Evolutionary conservation across 169 alveolate genomes (phyloP), one percentile per base, ranked within the genome.

Genomic region (Hammondia hammondi): DNA sequence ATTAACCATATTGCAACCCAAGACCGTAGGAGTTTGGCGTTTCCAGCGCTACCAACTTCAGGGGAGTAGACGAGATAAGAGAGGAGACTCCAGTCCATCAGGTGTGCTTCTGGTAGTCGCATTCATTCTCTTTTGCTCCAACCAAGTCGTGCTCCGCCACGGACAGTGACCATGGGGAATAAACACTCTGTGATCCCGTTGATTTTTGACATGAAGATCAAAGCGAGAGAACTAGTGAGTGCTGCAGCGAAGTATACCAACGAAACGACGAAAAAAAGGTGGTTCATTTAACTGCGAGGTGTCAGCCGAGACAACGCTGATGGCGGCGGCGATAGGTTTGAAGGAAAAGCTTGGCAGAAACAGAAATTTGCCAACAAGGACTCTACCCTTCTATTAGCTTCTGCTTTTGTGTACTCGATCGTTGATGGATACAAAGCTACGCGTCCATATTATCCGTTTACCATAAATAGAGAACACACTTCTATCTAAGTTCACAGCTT

Each of bases 141-240:
- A 21, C 71, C 71, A 57, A 57, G 29, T 2, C 71, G 71, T 57
- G 24, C 85, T 67, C 81, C 35, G 81, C 17, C 17, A 24, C 85
- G 32, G 43, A 6, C 19, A 12, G 35, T 57, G 7, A 57, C 71
- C 45, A 94, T 94, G 96, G 96, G 96, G 39, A 71, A 52, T 82
- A 84, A 77, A 19, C 94, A 71, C 39, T 94, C 96, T 10, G 72
- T 94, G 27, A 27, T 37, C 70, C 81, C 85, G 94, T 93, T 96
- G 97, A 92, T 97, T 94, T 89, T 97, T 97, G 81, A 97, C 98
- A 92, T 97, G 98, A 9, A 85, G 70, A 87, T 94, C 72, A 94
- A 94, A 67, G 88, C 94, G 39, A 72, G 92, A 35, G 96, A 94
- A n/a, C 94, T 94, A 71, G 96, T 94, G 27, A 81, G 94, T 21